Conservation (phyloP, 148 eudicot genomes). For the Camellia sinensis region DNA sequence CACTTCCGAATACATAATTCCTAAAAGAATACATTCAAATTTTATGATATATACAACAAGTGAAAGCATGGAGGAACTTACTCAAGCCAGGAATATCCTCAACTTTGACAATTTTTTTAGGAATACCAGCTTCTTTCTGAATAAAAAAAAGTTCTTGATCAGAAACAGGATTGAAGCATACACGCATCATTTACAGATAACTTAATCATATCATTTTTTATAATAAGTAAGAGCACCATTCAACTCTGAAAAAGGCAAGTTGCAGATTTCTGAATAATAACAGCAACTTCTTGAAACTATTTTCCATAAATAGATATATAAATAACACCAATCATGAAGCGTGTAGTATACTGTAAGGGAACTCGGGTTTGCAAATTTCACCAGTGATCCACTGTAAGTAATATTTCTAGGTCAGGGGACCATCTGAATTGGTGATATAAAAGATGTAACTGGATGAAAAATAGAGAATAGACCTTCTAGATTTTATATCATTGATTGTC, state of each 20-base stretch:
- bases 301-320: not conserved
- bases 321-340: not conserved
- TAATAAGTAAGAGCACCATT: not conserved
- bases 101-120: constrained; percentile 64
- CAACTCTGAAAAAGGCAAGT: not conserved
- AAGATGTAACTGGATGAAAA: too few relatives aligned
- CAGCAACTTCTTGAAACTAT: too few relatives aligned
- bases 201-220: not conserved
- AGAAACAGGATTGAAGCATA: not conserved
- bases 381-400: too few relatives aligned
- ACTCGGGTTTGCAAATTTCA: too few relatives aligned
- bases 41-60: not conserved
- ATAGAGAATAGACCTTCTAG: too few relatives aligned
- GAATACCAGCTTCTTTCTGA: constrained; percentile 86
- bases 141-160: constrained; percentile 17
- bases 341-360: too few relatives aligned
- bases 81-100: constrained; percentile 94
- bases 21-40: not conserved
- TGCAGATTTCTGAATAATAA: not conserved
- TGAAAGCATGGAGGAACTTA: constrained; percentile 36
- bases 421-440: too few relatives aligned
- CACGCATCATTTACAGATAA: not conserved
- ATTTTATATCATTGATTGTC: too few relatives aligned
- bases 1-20: not conserved
- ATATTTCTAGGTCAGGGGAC: too few relatives aligned